Percentiles rank a stretch among this genome's conserved stretches.
phyloP scores from a whole-genome alignment of 2,329 filamentous ascomycete genomes.

The Botrytis fragariae region DNA sequence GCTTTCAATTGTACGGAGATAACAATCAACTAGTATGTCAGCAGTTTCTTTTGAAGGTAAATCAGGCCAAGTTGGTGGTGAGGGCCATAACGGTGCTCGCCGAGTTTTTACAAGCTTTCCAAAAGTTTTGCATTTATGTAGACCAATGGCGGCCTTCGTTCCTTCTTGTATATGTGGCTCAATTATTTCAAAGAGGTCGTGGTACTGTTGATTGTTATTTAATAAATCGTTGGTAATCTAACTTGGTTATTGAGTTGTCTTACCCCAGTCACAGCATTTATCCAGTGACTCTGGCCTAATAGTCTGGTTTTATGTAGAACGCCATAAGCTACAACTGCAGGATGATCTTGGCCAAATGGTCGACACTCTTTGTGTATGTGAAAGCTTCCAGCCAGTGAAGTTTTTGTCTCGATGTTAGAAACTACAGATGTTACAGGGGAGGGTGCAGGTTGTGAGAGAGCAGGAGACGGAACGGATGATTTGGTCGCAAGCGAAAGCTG shows the following conservation, averaged over 20 bases:
- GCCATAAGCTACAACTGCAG: conserved; percentile 42
- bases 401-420: background rate
- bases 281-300: conserved; percentile 57
- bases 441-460: background rate
- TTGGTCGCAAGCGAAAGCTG: background rate
- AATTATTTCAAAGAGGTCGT: conserved; percentile 34
- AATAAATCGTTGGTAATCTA: background rate
- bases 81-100: conserved; percentile 50
- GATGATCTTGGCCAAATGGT: conserved; percentile 38
- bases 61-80: conserved; percentile 39
- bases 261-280: conserved; percentile 49
- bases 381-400: background rate
- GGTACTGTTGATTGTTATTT: background rate
- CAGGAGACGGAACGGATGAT: background rate
- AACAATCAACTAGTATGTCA: conserved; percentile 49
- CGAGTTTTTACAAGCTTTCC: conserved; percentile 51
- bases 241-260: background rate
- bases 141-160: conserved; percentile 39
- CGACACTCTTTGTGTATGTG: background rate
- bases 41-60: conserved; percentile 48
- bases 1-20: conserved; percentile 48
- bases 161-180: conserved; percentile 44
- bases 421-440: background rate
- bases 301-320: conserved; percentile 54
- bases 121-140: conserved; percentile 53